Conservation (phyloP, 371 early-diverging fungal species). For the Dinochytrium kinnereticum region DNA sequence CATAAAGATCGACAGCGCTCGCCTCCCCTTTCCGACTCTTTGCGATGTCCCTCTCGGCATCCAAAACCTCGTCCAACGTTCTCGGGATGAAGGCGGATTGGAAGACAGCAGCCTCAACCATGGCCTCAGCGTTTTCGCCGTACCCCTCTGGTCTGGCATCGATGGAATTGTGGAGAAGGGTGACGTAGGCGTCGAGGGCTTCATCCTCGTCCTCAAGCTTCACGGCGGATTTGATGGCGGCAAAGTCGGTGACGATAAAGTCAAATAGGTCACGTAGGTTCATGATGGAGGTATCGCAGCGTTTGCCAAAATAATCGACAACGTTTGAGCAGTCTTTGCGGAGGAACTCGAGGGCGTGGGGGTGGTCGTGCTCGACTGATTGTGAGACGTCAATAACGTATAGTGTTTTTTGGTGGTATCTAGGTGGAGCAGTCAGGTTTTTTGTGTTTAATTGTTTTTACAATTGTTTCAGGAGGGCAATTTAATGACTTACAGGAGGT, state of each 20-base stretch:
- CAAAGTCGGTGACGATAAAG: conserved; percentile 66
- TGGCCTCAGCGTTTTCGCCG: conserved; percentile 35
- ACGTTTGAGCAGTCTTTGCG: conserved; percentile 96
- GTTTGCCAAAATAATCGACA: conserved; percentile 90
- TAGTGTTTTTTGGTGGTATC: conserved; percentile 78
- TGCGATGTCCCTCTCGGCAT: conserved; percentile 84
- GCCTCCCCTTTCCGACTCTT: conserved; percentile 74
- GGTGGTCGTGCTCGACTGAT: conserved; percentile 99
- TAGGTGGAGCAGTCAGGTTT: conserved; percentile 27
- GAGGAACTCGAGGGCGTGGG: conserved; percentile 97
- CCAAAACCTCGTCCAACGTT: conserved; percentile 88
- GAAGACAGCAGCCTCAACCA: conserved; percentile 81
- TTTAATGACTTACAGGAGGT: conserved; percentile 77
- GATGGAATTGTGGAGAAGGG: conserved; percentile 19
- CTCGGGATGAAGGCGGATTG: conserved; percentile 91
- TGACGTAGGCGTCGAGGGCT: conserved; percentile 34
- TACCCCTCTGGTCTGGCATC: conserved; percentile 32
- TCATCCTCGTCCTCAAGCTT: conserved; percentile 30
- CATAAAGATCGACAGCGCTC: conserved; percentile 41
- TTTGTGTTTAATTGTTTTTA: not conserved
- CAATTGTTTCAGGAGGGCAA: not conserved
- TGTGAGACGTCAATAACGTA: conserved; percentile 99
- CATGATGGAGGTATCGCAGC: conserved; percentile 61
- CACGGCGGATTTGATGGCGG: conserved; percentile 18
- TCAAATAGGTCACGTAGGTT: conserved; percentile 87